Base-by-base conservation (phyloP, 2,329 filamentous ascomycete species). In the Colletotrichum scovillei region DNA sequence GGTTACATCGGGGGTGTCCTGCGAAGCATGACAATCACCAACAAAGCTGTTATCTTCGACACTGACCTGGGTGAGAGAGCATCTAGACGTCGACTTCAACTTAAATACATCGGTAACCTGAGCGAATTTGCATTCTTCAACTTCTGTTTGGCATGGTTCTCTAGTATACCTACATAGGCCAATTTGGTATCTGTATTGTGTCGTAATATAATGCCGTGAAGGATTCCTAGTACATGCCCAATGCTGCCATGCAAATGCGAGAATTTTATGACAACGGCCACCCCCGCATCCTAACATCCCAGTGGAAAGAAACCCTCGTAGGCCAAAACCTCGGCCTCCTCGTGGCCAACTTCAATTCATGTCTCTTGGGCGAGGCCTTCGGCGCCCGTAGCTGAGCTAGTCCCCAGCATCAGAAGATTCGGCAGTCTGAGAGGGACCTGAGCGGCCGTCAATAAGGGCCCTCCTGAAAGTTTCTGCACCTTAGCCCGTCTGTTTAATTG, bases 391-490 rank as follows among this genome's bases (percentile, higher is more conserved):
- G 30, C 72, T 67, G 69, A 57, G 52, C 72, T 72, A 72, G 68
- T 74, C 53, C 63, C 67, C 69, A 30, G 62, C 72, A 60, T 76
- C 73, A 76, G 66, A 76, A 71, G 60, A 76, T 75, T 55, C 73
- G 73, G 59, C 75, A 76, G 46, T 75, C 73, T 63, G 75, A 63
- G 74, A 76, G 67, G 58, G 74, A 75, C 75, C 75, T 76, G 75
- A 68, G 32, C 73, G 75, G 70, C 70, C 73, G 73, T 76, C 75
- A 76, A 76, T 69, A 75, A 67, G 57, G 55, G 49, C 32, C 57
- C 63, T 59, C 74, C 73, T 73, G 65, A 72, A 26, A 74, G 24
- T 66, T 63, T 56, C 67, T 70, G 63, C 59, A 69, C 56, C 73
- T 76, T 76, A 76, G 75, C 75, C 73, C 73, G 64, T 72, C 72